Percentiles rank a stretch among this genome's conserved stretches.
Evolutionary conservation across 2,329 filamentous ascomycete species (phyloP).

Genomic region (Aspergillus sp.): DNA sequence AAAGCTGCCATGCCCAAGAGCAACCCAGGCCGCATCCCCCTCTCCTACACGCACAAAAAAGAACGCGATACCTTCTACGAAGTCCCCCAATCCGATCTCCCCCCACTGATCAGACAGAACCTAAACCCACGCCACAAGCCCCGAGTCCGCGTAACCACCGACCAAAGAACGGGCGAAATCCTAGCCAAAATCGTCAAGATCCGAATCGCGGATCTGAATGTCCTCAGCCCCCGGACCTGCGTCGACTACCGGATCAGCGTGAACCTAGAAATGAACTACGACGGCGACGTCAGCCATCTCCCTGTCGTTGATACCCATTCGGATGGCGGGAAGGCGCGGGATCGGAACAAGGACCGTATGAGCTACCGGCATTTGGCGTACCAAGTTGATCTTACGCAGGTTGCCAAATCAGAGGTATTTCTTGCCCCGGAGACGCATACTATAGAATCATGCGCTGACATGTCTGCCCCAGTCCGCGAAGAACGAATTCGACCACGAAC

Average conservation of each 20-base stretch:
- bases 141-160: constrained; percentile 67
- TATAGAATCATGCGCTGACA: neutral
- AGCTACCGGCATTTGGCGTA: constrained; percentile 85
- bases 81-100: constrained; percentile 58
- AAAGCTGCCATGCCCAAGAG: constrained; percentile 42
- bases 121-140: constrained; percentile 53
- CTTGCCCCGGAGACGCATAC: constrained; percentile 9
- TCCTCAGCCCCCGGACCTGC: constrained; percentile 67
- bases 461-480: constrained; percentile 18
- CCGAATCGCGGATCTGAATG: constrained; percentile 78
- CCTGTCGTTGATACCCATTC: constrained; percentile 35
- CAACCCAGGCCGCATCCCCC: constrained; percentile 29
- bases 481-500: constrained; percentile 42
- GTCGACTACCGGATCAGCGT: constrained; percentile 93
- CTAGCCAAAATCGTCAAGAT: constrained; percentile 85
- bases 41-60: constrained; percentile 74
- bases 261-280: constrained; percentile 86
- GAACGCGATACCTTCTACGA: constrained; percentile 82
- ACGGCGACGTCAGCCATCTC: constrained; percentile 57
- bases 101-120: constrained; percentile 56
- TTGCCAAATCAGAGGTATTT: constrained; percentile 51
- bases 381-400: constrained; percentile 88
- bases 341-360: constrained; percentile 80
- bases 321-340: constrained; percentile 36
- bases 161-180: constrained; percentile 63